Conservation (phyloP, 2,329 filamentous ascomycete genomes). For the Cordyceps tenuipes region DNA sequence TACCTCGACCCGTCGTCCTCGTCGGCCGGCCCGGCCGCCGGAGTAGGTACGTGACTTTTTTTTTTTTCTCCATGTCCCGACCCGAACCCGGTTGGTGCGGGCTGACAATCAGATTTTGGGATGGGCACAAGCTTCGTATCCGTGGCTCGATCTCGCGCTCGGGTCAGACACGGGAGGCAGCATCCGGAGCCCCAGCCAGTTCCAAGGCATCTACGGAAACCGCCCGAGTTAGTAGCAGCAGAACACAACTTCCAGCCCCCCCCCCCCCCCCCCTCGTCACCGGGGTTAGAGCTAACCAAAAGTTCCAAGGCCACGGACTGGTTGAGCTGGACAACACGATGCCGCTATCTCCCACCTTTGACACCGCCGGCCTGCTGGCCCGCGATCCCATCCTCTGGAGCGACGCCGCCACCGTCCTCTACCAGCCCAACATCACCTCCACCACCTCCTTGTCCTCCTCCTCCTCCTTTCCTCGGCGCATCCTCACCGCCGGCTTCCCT, state of each 20-base stretch:
- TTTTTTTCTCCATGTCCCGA: too few relatives aligned
- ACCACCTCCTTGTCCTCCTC: conserved; percentile 23
- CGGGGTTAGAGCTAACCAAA: too few relatives aligned
- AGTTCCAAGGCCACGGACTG: conserved; percentile 21
- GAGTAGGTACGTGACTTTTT: conserved; percentile 1
- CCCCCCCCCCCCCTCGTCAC: too few relatives aligned
- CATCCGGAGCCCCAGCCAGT: conserved; percentile 35
- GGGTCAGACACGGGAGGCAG: conserved; percentile 38
- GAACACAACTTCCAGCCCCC: neutral
- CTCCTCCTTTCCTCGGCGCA: conserved; percentile 20
- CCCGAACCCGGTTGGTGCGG: too few relatives aligned
- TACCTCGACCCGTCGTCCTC: conserved; percentile 37
- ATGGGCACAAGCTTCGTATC: conserved; percentile 27
- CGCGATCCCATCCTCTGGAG: conserved; percentile 29
- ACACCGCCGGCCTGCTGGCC: conserved; percentile 36
- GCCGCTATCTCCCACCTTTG: conserved; percentile 31
- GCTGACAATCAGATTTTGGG: neutral
- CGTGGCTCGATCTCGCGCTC: conserved; percentile 37
- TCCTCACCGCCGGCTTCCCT: conserved; percentile 25
- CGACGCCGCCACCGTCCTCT: conserved; percentile 23
- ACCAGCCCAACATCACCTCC: conserved; percentile 26
- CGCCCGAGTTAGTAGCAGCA: conserved; percentile 25
- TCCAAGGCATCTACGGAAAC: conserved; percentile 38
- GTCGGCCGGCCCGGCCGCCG: conserved; percentile 21
- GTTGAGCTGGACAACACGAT: conserved; percentile 31